Base-by-base conservation (phyloP, 2,329 filamentous ascomycete species). In the Sarocladium brachiariae region DNA sequence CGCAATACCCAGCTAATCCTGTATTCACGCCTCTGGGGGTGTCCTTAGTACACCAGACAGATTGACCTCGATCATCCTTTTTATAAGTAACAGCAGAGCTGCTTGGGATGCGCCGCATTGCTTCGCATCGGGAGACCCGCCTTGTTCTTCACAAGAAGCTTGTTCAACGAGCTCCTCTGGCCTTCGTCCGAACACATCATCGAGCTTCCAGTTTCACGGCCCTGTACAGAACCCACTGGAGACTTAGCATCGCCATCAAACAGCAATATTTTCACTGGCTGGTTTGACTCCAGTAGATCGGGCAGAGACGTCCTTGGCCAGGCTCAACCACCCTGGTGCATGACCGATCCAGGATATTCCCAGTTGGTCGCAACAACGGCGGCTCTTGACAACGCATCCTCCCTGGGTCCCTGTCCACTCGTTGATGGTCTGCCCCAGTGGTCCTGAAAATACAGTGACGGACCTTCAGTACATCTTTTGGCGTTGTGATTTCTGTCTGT, bases 261-360 rank as follows among this genome's bases (percentile, higher is more conserved):
- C n/a, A 23, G 21, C 39, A 43, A n/a, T 27, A 25, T 43, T 43
- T 19, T 43, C 39, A 43, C 21, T 14, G 43, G 19, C 21, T 31
- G 6, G 10, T 19, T 24, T 33, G 43, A 16, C 25, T 47, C 43
- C 43, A 47, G 25, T 25, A 51, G 39, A 47, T 51, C 50, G 50
- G 50, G 50, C 50, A 51, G 38, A 43, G 50, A 45, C 37, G 37
- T 35, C 18, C 38, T 51, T 51, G 23, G 25, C 24, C 38, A 23
- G 38, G 38, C 31, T 46, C 31, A 38, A 31, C 25, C 18, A 19
- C 38, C 38, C 25, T 43, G 33, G 18, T 30, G 50, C 50, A 41
- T 46, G 41, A 38, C 9, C 50, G 21, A 35, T 35, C 50, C 38
- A 37, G 50, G 50, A 51, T 51, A 31, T 27, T 51, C 50, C 50